A percentile compares a stretch with the other conserved stretches of the same genome.
Evolutionary conservation across 441 rosid species (phyloP).

Genomic region (Corymbia calophylla): DNA sequence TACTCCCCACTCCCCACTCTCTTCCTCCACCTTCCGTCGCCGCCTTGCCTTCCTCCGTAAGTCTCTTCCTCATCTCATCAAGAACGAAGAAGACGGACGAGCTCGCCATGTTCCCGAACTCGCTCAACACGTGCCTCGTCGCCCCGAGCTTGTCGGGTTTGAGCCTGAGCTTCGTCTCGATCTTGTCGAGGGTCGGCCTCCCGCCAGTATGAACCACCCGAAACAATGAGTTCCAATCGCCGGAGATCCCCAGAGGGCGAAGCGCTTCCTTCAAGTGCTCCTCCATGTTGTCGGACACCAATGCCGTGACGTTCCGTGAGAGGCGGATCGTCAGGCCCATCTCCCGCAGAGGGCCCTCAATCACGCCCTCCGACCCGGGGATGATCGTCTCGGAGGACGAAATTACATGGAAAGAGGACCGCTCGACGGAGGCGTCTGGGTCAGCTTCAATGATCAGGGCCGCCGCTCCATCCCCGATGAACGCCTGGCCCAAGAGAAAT

Average conservation of each 20-base stretch:
- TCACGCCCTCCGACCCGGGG: constrained; percentile 36
- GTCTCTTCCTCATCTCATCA: constrained; percentile 38
- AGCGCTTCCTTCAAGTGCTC: constrained; percentile 33
- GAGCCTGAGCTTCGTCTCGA: constrained; percentile 24
- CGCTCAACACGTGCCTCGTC: constrained; percentile 27
- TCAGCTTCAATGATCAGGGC: constrained; percentile 37
- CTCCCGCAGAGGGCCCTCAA: constrained; percentile 40
- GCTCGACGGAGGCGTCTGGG: constrained; percentile 25
- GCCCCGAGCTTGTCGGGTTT: constrained; percentile 27
- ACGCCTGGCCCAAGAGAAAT: constrained; percentile 42
- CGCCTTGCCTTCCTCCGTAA: constrained; percentile 20
- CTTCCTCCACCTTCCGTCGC: constrained; percentile 30
- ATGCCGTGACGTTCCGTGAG: constrained; percentile 26
- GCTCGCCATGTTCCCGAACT: constrained; percentile 43
- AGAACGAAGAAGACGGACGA: constrained; percentile 33
- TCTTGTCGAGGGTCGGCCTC: constrained; percentile 32
- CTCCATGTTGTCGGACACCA: constrained; percentile 40
- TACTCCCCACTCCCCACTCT: constrained; percentile 44
- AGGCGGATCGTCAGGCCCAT: constrained; percentile 36
- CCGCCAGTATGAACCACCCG: constrained; percentile 52
- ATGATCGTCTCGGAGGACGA: constrained; percentile 37
- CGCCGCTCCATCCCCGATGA: constrained; percentile 43
- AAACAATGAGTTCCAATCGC: constrained; percentile 45
- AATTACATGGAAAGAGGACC: constrained; percentile 27
- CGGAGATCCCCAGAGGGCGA: constrained; percentile 23